Conservation (phyloP, 2,329 filamentous ascomycete genomes). For the Madurella fahalii region DNA sequence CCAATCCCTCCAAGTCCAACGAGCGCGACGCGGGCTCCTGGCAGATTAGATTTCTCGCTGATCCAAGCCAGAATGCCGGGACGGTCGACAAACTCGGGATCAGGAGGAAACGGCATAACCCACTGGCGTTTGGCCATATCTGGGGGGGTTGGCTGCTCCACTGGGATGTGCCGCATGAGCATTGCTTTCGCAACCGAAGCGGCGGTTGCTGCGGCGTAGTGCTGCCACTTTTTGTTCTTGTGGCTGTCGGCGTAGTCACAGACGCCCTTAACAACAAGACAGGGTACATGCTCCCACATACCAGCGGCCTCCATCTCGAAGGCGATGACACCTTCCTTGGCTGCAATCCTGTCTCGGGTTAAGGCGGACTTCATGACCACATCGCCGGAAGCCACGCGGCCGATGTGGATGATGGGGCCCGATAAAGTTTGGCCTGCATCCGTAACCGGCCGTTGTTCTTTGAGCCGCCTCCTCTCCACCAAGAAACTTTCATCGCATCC, state of each 20-base stretch:
- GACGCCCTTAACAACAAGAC: conserved; percentile 35
- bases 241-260: conserved; percentile 39
- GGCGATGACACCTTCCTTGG: conserved; percentile 27
- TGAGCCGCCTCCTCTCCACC: conserved; percentile 15
- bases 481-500: conserved; percentile 13
- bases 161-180: conserved; percentile 10
- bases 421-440: background rate
- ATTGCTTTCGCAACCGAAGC: conserved; percentile 32
- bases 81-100: conserved; percentile 28
- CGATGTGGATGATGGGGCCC: conserved; percentile 13
- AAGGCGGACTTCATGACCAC: conserved; percentile 34
- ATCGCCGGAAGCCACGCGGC: conserved; percentile 34
- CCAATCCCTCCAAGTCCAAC: conserved; percentile 32
- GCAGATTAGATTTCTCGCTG: conserved; percentile 15
- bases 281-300: conserved; percentile 32
- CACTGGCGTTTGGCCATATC: background rate
- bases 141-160: background rate
- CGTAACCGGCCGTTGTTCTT: background rate
- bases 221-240: conserved; percentile 35
- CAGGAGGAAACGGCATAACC: background rate
- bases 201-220: conserved; percentile 34
- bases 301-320: conserved; percentile 39
- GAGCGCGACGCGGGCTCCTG: conserved; percentile 27
- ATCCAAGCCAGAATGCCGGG: conserved; percentile 26
- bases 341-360: conserved; percentile 28